Base-by-base conservation (phyloP, 805 yeast genomes). In the Priceomyces medius region DNA sequence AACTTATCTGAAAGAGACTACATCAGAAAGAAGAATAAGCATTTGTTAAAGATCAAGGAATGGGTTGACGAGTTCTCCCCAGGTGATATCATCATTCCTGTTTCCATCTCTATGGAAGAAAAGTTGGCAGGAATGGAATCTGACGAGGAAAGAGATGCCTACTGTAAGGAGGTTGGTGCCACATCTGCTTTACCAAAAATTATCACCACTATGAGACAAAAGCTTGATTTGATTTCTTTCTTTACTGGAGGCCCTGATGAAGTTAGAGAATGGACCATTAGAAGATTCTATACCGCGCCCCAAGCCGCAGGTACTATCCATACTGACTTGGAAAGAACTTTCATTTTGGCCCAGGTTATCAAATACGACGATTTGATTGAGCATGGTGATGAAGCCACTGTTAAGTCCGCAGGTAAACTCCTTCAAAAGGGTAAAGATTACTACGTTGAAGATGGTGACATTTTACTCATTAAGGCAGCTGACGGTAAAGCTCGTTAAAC, bases 271-370 rank as follows among this genome's bases (percentile, higher is more conserved):
- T 93, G 99, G 99, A 93, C 99, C 26, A 81, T 93, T 49, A 81
- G 98, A 69, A 73, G 76, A 53, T 95, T 95, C 54, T 85, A 91
- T 35, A 83, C 87, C 55, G 97, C 97, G 40, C 99, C 99, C n/a
- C 89, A 86, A 59, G 98, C 99, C 34, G 99, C 99, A 17, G 98
- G 97, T 63, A 96, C 93, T 34, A 91, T 91, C 81, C 99, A 93
- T 67, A 86, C 90, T 29, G 99, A 91, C 70, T 79, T 91, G 63
- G 90, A 88, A 78, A 87, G 84, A 65, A 91, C 98, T 17, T 93
- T 93, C 64, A 89, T 93, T 57, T 38, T 88, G 55, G 99, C 98
- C 34, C 89, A 88, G 64, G 85, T 93, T 50, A 88, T 88, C 59
- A 90, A 88, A 58, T 93, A 80, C 71, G 77, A 75, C 18, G 97